phyloP scores from a whole-genome alignment of 164 flowering plant species.

The Cinnamomum micranthum region DNA sequence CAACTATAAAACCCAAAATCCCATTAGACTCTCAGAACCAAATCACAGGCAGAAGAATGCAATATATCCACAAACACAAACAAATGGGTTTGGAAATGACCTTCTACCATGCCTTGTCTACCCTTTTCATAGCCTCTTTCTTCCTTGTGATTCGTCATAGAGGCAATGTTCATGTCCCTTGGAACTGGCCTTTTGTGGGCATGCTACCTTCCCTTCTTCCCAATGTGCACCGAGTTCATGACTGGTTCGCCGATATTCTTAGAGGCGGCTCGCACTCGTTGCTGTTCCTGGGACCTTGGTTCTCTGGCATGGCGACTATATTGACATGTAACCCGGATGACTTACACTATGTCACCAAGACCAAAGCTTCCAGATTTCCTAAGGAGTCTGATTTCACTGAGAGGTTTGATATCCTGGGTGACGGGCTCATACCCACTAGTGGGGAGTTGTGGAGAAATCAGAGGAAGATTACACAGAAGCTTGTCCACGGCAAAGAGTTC shows the following conservation, averaged over 20 bases:
- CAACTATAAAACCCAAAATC: no score
- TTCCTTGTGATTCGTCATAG: not conserved
- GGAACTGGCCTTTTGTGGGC: not conserved
- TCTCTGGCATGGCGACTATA: not conserved
- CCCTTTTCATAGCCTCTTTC: not conserved
- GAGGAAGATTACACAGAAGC: constrained; percentile 7
- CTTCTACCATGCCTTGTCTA: not conserved
- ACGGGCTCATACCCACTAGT: constrained; percentile 24
- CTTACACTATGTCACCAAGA: constrained; percentile 12
- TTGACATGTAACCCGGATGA: constrained; percentile 18
- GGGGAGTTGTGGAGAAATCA: constrained; percentile 15
- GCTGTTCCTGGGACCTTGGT: not conserved
- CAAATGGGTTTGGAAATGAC: not conserved
- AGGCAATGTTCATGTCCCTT: not conserved
- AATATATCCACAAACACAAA: no score
- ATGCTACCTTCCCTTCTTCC: not conserved
- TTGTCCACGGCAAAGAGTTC: constrained; percentile 5
- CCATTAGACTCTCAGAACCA: no score
- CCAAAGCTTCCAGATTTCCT: constrained; percentile 12
- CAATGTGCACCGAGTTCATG: not conserved
- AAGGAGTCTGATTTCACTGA: constrained; percentile 7
- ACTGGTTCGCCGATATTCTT: not conserved
- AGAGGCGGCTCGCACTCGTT: not conserved
- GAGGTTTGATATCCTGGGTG: constrained; percentile 20
- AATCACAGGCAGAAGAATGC: no score